Percentiles rank a stretch among this genome's conserved stretches.
phyloP scores from a whole-genome alignment of 805 yeast species.

The Metschnikowia hibisci region DNA sequence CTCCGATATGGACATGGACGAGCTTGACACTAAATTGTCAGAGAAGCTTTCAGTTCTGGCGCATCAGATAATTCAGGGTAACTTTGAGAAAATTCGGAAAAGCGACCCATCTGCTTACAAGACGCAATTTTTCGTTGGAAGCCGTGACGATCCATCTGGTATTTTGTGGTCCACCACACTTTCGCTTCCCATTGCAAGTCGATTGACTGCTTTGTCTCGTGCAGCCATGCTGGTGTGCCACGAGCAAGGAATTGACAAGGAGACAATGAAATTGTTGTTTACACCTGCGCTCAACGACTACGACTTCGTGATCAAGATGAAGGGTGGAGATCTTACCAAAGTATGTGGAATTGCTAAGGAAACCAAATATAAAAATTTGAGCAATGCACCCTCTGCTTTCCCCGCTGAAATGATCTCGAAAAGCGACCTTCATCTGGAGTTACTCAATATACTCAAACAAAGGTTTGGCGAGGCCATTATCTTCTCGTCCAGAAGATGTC shows the following conservation, averaged over 20 bases:
- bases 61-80: constrained; percentile 56
- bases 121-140: constrained; percentile 77
- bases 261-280: constrained; percentile 55
- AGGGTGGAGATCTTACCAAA: constrained; percentile 37
- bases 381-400: constrained; percentile 36
- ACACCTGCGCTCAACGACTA: constrained; percentile 82
- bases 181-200: constrained; percentile 72
- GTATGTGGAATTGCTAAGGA: constrained; percentile 56
- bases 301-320: constrained; percentile 69
- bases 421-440: constrained; percentile 59
- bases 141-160: constrained; percentile 84
- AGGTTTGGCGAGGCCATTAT: constrained; percentile 66
- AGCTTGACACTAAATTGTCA: constrained; percentile 41
- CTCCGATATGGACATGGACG: constrained; percentile 23
- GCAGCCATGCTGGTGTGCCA: constrained; percentile 60
- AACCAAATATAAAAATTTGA: constrained; percentile 58
- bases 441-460: constrained; percentile 55
- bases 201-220: constrained; percentile 83
- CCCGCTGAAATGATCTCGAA: constrained; percentile 45
- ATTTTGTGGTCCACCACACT: constrained; percentile 68
- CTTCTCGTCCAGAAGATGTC: constrained; percentile 59
- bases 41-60: constrained; percentile 62
- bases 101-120: constrained; percentile 79
- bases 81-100: constrained; percentile 65
- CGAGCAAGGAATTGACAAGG: constrained; percentile 37